A percentile compares a stretch with the other conserved stretches of the same genome.
phyloP scores from a whole-genome alignment of 495 filamentous ascomycete species.

The Parathielavia hyrcaniae region DNA sequence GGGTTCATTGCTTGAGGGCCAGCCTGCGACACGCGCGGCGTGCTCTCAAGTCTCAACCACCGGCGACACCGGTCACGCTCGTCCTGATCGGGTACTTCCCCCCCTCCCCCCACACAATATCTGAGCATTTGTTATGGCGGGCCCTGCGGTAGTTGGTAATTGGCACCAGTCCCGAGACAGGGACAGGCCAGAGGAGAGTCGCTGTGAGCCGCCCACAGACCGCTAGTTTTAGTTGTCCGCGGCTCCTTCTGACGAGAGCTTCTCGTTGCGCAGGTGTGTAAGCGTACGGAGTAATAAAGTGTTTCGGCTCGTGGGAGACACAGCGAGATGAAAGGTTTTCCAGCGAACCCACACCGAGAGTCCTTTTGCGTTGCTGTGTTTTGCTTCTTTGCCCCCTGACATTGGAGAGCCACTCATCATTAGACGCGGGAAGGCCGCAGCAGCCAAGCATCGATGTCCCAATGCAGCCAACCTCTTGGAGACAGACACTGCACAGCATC shows the following conservation, averaged over 20 bases:
- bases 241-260: not conserved
- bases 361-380: not conserved
- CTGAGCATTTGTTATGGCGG: not conserved
- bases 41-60: too few relatives aligned
- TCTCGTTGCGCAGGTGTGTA: not conserved
- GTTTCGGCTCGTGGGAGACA: not conserved
- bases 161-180: not conserved
- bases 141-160: not conserved
- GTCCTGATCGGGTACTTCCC: not conserved
- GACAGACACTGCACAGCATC: not conserved
- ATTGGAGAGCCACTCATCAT: conserved; percentile 5
- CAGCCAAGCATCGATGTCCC: conserved; percentile 24
- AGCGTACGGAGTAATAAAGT: too few relatives aligned
- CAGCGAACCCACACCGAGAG: conserved; percentile 4
- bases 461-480: not conserved
- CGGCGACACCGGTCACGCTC: conserved; percentile 3
- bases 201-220: not conserved
- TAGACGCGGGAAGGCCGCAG: conserved; percentile 20
- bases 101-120: not conserved
- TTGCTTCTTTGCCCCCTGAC: conserved; percentile 14
- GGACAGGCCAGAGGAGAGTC: not conserved
- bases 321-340: not conserved
- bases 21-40: too few relatives aligned
- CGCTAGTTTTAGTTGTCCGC: too few relatives aligned
- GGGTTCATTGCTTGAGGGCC: conserved; percentile 2